phyloP scores from a whole-genome alignment of 768 basidiomycete species.

The Suillus occidentalis region DNA sequence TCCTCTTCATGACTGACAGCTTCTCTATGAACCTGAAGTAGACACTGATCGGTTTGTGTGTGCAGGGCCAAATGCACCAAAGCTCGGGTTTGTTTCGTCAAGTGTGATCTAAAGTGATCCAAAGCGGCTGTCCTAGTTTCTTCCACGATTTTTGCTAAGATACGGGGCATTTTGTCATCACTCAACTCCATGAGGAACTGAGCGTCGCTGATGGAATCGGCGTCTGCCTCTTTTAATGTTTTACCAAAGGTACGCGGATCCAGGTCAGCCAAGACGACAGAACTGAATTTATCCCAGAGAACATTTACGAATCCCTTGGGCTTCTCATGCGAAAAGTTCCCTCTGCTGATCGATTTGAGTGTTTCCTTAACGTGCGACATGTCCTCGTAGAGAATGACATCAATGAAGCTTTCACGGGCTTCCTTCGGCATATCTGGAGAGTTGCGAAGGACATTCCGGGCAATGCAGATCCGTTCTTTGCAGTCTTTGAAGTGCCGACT shows the following conservation, averaged over 20 bases:
- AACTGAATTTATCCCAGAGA: background rate
- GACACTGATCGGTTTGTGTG: conserved; percentile 11
- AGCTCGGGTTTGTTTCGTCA: background rate
- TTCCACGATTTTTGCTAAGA: background rate
- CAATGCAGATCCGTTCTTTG: conserved; percentile 19
- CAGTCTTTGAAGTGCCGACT: conserved; percentile 1
- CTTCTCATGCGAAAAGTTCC: background rate
- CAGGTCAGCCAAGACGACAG: background rate
- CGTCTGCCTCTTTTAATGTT: conserved; percentile 5
- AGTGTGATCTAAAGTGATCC: background rate
- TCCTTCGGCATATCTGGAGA: conserved; percentile 2
- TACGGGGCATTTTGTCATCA: conserved; percentile 5
- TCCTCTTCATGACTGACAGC: conserved; percentile 3
- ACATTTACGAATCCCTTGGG: background rate
- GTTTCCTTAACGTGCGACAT: background rate
- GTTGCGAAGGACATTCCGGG: conserved; percentile 6
- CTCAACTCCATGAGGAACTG: conserved; percentile 16
- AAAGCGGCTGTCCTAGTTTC: background rate
- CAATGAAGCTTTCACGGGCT: background rate
- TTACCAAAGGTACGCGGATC: background rate
- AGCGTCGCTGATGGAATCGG: conserved; percentile 10
- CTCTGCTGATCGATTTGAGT: background rate
- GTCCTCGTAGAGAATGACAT: conserved; percentile 8
- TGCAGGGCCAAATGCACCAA: conserved; percentile 12
- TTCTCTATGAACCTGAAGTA: conserved; percentile 1